Conservation (phyloP, 129 eudicot genomes). For the Escallonia herrerae region DNA sequence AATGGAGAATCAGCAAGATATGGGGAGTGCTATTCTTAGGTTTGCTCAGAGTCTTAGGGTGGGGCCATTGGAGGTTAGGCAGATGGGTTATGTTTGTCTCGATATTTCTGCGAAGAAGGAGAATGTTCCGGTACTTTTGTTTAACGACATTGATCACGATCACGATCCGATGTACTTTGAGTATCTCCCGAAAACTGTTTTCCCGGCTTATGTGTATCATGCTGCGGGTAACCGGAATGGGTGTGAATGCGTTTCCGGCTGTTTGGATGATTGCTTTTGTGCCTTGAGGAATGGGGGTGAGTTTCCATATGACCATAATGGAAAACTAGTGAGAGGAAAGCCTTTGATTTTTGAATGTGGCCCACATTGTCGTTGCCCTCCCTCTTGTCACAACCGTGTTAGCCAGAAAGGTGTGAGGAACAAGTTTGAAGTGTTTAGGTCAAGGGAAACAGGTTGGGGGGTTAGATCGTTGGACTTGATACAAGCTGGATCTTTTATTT, state of each 20-base stretch:
- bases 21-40: constrained; percentile 55
- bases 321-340: constrained; percentile 53
- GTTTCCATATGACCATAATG: constrained; percentile 58
- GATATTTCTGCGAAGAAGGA: constrained; percentile 64
- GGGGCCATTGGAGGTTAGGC: constrained; percentile 44
- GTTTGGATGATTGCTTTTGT: constrained; percentile 48
- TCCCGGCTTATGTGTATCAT: constrained; percentile 52
- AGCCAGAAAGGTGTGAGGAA: constrained; percentile 59
- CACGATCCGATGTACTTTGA: constrained; percentile 56
- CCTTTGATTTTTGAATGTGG: constrained; percentile 70
- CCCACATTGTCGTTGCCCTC: constrained; percentile 57
- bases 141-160: constrained; percentile 57
- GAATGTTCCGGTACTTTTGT: constrained; percentile 47
- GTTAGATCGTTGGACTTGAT: constrained; percentile 73
- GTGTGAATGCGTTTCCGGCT: constrained; percentile 56
- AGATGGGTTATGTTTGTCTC: constrained; percentile 48
- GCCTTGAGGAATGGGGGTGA: constrained; percentile 60
- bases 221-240: constrained; percentile 27
- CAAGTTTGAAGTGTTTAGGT: constrained; percentile 65
- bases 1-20: constrained; percentile 53
- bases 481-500: constrained; percentile 68
- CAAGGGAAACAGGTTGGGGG: constrained; percentile 82
- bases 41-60: constrained; percentile 51
- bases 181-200: constrained; percentile 43
- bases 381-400: constrained; percentile 59